phyloP scores from a whole-genome alignment of 805 yeast species.

The Candida yuanshanica region DNA sequence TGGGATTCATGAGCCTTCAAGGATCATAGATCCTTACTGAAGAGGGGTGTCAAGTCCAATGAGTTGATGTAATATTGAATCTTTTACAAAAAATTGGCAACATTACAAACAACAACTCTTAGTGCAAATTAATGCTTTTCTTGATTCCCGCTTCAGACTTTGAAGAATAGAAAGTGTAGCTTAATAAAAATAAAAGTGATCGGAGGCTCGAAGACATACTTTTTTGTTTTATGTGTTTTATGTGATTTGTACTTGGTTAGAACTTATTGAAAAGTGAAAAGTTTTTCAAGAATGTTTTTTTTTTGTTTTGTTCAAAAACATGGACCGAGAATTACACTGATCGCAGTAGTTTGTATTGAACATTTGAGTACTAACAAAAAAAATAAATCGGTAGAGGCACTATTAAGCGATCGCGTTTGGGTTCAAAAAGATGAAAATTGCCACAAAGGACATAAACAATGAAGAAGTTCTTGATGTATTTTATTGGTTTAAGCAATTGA shows the following conservation, averaged over 20 bases:
- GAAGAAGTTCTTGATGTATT: too few species aligned
- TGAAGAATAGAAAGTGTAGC: constrained; percentile 14
- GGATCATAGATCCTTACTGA: constrained; percentile 10
- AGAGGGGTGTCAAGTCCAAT: constrained; percentile 27
- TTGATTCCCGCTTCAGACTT: constrained; percentile 31
- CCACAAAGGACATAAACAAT: neutral
- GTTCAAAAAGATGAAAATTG: too few species aligned
- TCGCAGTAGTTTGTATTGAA: neutral
- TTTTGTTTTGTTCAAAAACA: too few species aligned
- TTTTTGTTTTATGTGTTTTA: neutral
- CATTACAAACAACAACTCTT: too few species aligned
- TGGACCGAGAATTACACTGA: constrained; percentile 1
- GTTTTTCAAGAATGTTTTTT: constrained; percentile 4
- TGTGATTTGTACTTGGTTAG: neutral
- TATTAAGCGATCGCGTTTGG: too few species aligned
- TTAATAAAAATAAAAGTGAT: constrained; percentile 8
- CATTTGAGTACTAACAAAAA: neutral
- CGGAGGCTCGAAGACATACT: constrained; percentile 3
- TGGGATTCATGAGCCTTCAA: constrained; percentile 40
- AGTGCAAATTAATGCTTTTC: too few species aligned
- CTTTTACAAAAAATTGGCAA: constrained; percentile 17
- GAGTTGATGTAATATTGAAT: constrained; percentile 12
- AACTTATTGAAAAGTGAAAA: constrained; percentile 1
- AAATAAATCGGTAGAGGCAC: neutral
- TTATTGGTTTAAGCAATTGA: too few species aligned